Evolutionary conservation across 2,329 filamentous ascomycete species (phyloP), one percentile per base, ranked within the genome.

Genomic region (Exophiala lecanii-corni): DNA sequence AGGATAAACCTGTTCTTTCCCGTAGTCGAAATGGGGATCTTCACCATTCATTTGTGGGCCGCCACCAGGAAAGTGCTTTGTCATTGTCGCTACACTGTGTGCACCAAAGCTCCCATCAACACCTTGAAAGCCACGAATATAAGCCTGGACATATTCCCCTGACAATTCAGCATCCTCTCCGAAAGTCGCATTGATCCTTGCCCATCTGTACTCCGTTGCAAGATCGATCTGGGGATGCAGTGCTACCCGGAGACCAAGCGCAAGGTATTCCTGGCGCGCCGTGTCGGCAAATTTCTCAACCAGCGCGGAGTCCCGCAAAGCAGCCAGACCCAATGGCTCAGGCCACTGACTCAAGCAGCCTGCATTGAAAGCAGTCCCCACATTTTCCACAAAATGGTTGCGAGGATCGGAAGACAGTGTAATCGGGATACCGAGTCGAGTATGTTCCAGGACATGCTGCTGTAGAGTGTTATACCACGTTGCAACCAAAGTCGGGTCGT

Each of bases 1-100:
- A 0, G 73, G 73, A 36, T 75, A 77, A 0, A 67, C 68, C 45
- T 66, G 61, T 41, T 76, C 72, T 54, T 73, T 73, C 21, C 74
- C 74, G 43, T 75, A 75, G 1, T 57, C 56, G 47, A 76, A 76
- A 41, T 76, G 74, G 12, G 70, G 67, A 51, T 76, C 74, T 35
- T 75, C 70, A 15, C 74, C 74, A 35, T 71, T 59, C 43, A 72
- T 59, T 52, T 70, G 64, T 0, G 73, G 66, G 0, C 74, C 74
- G 5, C 66, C 71, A 3, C 74, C 74, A 0, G 73, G 73, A 51
- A 77, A 76, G 48, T 77, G 73, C 57, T 76, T 76, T 0, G 72
- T 74, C 2, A 74, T 66, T 0, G 73, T 71, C n/a, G 33, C 32
- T 3, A 51, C 48, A 16, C 34, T 40, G 5, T 49, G 33, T 12